A percentile compares a stretch with the other conserved stretches of the same genome.
Evolutionary conservation across 2,329 filamentous ascomycete species (phyloP).

Genomic region (Fusarium compactum): DNA sequence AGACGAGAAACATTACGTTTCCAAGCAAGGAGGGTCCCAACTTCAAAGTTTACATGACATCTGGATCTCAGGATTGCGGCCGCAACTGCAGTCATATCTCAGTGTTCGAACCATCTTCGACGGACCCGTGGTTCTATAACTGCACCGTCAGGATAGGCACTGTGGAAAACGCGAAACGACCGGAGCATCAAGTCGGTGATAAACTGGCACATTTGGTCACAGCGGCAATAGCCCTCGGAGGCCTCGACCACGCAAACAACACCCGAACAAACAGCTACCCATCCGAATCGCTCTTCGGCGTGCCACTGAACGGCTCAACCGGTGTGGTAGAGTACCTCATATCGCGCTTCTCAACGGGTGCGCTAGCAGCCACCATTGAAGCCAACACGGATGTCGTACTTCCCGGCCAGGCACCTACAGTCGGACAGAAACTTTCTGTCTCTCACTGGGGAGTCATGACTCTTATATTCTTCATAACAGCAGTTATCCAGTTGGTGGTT

Average conservation of each 20-base stretch:
- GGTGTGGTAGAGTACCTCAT: not conserved
- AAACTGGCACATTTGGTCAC: constrained; percentile 17
- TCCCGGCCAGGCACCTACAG: not conserved
- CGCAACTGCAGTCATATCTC: constrained; percentile 22
- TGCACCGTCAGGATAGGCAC: constrained; percentile 13
- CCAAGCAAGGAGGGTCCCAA: not conserved
- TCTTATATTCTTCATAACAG: constrained; percentile 2
- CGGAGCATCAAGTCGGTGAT: constrained; percentile 11
- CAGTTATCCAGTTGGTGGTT: not conserved
- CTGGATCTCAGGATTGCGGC: constrained; percentile 7
- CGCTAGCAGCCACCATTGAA: not conserved
- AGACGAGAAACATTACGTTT: not conserved
- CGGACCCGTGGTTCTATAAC: constrained; percentile 32
- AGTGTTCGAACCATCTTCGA: constrained; percentile 20
- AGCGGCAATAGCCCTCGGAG: constrained; percentile 29
- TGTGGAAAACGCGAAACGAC: constrained; percentile 9
- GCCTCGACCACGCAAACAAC: not conserved
- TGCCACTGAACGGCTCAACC: not conserved
- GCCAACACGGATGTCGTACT: constrained; percentile 3
- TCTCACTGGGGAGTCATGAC: constrained; percentile 4
- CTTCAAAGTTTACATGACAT: constrained; percentile 22
- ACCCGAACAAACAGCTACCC: constrained; percentile 3
- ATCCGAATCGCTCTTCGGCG: not conserved
- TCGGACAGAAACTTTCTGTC: constrained; percentile 6
- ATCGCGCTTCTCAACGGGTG: constrained; percentile 13